Evolutionary conservation across 2,329 filamentous ascomycete species (phyloP).

Genomic region (Leptographium wingfieldii): DNA sequence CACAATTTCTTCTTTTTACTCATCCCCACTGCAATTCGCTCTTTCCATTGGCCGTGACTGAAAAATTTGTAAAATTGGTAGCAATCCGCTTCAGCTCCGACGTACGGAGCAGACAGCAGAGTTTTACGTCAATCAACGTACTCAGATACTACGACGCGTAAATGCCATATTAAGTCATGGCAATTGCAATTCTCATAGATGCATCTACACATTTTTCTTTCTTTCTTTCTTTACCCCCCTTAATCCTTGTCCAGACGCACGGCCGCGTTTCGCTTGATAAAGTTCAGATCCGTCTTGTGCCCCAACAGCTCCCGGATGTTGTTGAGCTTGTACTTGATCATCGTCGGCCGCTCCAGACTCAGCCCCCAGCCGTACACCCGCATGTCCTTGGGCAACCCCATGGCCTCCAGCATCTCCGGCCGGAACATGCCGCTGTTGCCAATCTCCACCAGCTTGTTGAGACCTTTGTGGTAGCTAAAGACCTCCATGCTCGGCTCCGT

Average conservation of each 20-base stretch:
- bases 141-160: no score
- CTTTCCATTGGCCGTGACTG: no score
- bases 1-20: not conserved
- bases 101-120: no score
- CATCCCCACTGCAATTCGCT: not conserved
- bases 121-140: not conserved
- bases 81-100: no score
- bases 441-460: conserved; percentile 90
- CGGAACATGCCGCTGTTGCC: conserved; percentile 98
- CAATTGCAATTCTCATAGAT: not conserved
- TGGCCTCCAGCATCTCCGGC: conserved; percentile 90
- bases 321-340: conserved; percentile 87
- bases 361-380: conserved; percentile 90
- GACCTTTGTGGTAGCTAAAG: conserved; percentile 83
- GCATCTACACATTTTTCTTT: not conserved
- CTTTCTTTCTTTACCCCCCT: conserved; percentile 3
- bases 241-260: conserved; percentile 81
- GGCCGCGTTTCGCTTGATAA: conserved; percentile 83
- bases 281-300: conserved; percentile 88
- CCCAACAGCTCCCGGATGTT: conserved; percentile 89
- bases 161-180: not conserved
- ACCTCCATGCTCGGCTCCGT: conserved; percentile 98
- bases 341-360: conserved; percentile 84
- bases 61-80: no score
- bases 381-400: conserved; percentile 78